Base-by-base conservation (phyloP, 2,329 filamentous ascomycete genomes). In the Diaporthe sp. region DNA sequence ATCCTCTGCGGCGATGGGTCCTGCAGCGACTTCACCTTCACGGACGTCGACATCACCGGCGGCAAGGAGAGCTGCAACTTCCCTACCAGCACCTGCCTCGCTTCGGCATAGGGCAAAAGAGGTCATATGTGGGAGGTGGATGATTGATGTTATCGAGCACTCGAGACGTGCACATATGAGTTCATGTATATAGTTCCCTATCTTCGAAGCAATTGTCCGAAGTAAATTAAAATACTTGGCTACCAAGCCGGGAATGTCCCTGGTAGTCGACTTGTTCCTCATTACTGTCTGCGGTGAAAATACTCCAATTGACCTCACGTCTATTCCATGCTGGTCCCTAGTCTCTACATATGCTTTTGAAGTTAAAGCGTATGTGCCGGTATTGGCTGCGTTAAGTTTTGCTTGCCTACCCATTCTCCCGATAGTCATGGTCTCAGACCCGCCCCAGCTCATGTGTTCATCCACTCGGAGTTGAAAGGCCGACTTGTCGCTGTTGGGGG, bases 1-100 rank as follows among this genome's bases (percentile, higher is more conserved):
- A 88, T 91, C 74, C 85, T 90, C 22, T 91, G 90, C 78, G 90
- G 86, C 19, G 82, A 80, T 55, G 88, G 87, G 44, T 83, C 84
- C 73, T 90, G 88, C 82, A 85, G 83, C 7, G 83, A 86, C 81
- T 92, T 89, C 88, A 88, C 85, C 22, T 91, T 88, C 88, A 83
- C 80, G 19, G 84, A 82, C 61, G 86, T 89, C 76, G 80, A 77
- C 58, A 83, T 91, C 51, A 88, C 87, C 28, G 90, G 90, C 53
- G 90, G 90, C 68, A 81, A 81, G 37, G 72, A 72, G 70, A 78
- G 75, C 69, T 78, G 77, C 55, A 78, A 78, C 53, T 78, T 68
- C 46, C 77, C 77, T n/a, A 68, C 72, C 2, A 17, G 15, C 34
- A 72, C 72, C 12, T 76, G 75, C 59, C 75, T 71, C 4, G 46